Evolutionary conservation across 1,139 yeast species (phyloP), one percentile per base, ranked within the genome.

Genomic region (Geotrichum phurueaensis): DNA sequence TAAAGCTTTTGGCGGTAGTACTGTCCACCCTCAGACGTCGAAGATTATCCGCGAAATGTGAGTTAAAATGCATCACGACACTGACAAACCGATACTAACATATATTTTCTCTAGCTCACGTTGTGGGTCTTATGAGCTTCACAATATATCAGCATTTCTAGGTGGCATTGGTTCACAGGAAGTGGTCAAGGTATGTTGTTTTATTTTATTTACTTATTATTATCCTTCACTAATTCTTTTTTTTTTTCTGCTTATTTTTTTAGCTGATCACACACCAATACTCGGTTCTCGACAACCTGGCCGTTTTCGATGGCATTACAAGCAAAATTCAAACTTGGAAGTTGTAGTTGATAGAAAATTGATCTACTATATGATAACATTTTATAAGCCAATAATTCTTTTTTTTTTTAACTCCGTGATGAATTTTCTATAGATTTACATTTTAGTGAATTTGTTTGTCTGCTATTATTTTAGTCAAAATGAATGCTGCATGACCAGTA

Each of bases 141-240:
- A 79, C 59, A 81, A 81, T 63, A 78, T 80, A 13, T 73, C 83
- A 0, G 73, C 86, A 0, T 72, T 87, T n/a, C 75, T 88, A 67
- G 96, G 96, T 3, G 96, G 96, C 0, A 75, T 89, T 12, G 89
- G 84, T 0, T 84, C 90, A 20, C 96, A 90, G 69, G 97, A 90
- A 69, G 82, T 81, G 10, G 77, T 86, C 61, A 87, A 87, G 67
- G 70, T 69, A 60, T 49, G 66, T 51, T 15, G 18, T 15, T 22
- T 23, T 33, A 27, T 15, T 33, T 54, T 13, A 12, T 13, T 33
- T 36, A 18, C 18, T 33, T 25, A 25, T 36, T 48, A 20, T 10
- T 48, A 1, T 27, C 31, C 10, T 47, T 48, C 47, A 57, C 51
- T 9, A 33, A 18, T 12, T 43, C 9, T 23, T 55, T 59, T 9